phyloP scores from a whole-genome alignment of 106 monocot genomes.

The Alisma plantagoaquatica region DNA sequence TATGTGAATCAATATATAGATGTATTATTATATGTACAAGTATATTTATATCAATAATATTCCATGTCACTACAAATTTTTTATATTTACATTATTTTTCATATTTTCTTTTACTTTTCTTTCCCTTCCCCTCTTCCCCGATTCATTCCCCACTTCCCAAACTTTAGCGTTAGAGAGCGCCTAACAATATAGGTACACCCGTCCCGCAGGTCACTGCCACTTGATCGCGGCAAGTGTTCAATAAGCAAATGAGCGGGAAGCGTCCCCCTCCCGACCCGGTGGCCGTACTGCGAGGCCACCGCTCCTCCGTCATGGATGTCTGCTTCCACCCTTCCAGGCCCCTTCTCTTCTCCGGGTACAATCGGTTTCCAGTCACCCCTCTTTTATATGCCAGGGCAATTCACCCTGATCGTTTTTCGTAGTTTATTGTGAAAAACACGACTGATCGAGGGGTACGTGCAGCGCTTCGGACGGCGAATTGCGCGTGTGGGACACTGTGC shows the following conservation, averaged over 20 bases:
- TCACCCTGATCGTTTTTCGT: background rate
- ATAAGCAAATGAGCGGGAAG: constrained; percentile 15
- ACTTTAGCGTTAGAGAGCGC: too few species aligned
- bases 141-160: too few species aligned
- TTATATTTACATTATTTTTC: too few species aligned
- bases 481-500: constrained; percentile 67
- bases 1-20: too few species aligned
- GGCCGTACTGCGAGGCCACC: constrained; percentile 71
- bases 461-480: constrained; percentile 59
- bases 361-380: background rate
- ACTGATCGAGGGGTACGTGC: too few species aligned
- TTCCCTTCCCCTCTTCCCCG: too few species aligned
- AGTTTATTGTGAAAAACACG: too few species aligned
- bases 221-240: background rate
- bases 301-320: constrained; percentile 70
- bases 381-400: background rate
- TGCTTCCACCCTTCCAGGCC: constrained; percentile 64
- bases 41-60: too few species aligned
- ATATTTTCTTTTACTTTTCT: too few species aligned
- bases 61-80: too few species aligned
- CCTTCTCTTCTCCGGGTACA: constrained; percentile 68
- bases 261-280: constrained; percentile 74
- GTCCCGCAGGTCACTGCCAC: background rate
- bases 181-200: too few species aligned
- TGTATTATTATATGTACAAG: too few species aligned